Evolutionary conservation across 163 green algal species (phyloP), one percentile per base, ranked within the genome.

Genomic region (Picocystis sp.): DNA sequence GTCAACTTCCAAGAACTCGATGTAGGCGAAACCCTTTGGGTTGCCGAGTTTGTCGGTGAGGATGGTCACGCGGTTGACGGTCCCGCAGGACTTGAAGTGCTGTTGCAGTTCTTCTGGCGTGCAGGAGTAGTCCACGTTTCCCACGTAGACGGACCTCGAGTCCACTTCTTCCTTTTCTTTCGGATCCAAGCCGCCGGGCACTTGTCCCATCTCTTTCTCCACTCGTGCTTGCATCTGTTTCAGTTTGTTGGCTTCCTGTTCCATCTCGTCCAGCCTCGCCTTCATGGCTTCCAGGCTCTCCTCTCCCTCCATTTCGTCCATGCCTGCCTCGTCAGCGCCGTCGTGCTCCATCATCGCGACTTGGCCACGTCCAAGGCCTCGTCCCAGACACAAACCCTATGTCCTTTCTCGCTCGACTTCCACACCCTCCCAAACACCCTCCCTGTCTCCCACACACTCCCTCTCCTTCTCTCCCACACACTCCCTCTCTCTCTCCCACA

Each of bases 51-150:
- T 80, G 75, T 96, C 88, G 0, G 84, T 93, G 3, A 96, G 71
- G 48, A 98, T 97, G 43, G 89, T 98, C 13, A 98, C 89, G 13
- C 89, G 78, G 70, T 98, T 96, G 29, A 98, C 87, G 0, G 87
- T 96, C n/a, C 89, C 89, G 64, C 89, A 98, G 13, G 60, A 67
- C 72, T 88, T 70, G 43, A 94, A 94, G 57, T 86, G 77, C 59
- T 79, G 62, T 61, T 95, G 87, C 17, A 97, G 67, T 71, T 97
- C 86, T 65, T 96, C 89, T 1, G 89, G 89, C 3, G 85, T 94
- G 58, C 64, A 76, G 5, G 59, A 68, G 60, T 95, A 98, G 75
- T 98, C 89, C 1, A 98, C 89, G 25, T 66, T 66, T n/a, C 71
- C 71, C 0, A 77, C 58, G 49, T 72, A 79, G 17, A 77, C 59